Percentiles rank a stretch among this genome's conserved stretches.
Conservation (phyloP, 495 filamentous ascomycete genomes). For the Penicillium ucsense region DNA sequence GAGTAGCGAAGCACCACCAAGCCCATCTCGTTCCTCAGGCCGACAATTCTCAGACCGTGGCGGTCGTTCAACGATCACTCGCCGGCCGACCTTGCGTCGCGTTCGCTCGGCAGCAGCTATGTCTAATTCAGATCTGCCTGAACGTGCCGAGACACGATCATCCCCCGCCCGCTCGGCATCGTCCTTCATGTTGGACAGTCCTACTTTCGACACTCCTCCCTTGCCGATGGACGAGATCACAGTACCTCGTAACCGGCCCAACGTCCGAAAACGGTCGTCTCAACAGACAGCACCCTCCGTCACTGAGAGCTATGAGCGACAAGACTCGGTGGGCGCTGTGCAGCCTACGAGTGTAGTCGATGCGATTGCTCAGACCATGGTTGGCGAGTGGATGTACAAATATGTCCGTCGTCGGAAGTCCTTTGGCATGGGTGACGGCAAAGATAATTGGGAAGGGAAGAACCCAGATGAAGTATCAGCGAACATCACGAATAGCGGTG, state of each 20-base stretch:
- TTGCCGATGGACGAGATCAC: constrained; percentile 66
- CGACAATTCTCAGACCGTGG: constrained; percentile 34
- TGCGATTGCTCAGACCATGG: constrained; percentile 96
- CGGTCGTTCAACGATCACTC: constrained; percentile 19
- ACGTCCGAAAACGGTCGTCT: constrained; percentile 9
- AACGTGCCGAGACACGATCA: constrained; percentile 48
- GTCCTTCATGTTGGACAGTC: constrained; percentile 58
- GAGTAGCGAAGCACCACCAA: constrained; percentile 67
- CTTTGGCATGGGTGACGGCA: constrained; percentile 63
- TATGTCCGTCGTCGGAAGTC: constrained; percentile 89
- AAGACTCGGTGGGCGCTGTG: constrained; percentile 49
- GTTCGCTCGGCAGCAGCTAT: constrained; percentile 71
- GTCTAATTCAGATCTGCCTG: constrained; percentile 34
- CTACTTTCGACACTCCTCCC: constrained; percentile 49
- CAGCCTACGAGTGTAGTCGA: constrained; percentile 84
- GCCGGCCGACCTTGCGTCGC: constrained; percentile 56
- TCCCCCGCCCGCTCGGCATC: constrained; percentile 57
- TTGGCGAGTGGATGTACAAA: constrained; percentile 99
- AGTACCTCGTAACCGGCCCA: constrained; percentile 31
- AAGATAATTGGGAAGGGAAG: constrained; percentile 47
- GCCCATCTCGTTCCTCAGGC: constrained; percentile 55
- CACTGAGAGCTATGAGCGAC: constrained; percentile 20
- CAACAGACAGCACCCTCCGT: constrained; percentile 15
- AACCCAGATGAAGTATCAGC: constrained; percentile 42
- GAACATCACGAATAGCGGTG: constrained; percentile 45